Evolutionary conservation across 1,284 basidiomycete species (phyloP).

Genomic region (Malassezia nana): DNA sequence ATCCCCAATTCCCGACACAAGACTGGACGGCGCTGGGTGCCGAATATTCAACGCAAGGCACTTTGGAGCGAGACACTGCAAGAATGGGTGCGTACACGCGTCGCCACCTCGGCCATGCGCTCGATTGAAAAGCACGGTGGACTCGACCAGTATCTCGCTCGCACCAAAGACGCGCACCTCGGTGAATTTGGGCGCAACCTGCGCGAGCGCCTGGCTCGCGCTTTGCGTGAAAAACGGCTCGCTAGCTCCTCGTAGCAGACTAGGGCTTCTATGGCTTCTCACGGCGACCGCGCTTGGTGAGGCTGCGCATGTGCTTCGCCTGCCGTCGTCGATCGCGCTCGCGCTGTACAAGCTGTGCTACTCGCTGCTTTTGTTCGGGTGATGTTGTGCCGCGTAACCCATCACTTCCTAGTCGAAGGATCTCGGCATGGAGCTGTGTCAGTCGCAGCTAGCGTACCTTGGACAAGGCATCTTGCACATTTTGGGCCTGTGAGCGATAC

Average conservation of each 20-base stretch:
- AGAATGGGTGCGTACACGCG: conserved; percentile 18
- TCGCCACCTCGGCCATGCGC: conserved; percentile 30
- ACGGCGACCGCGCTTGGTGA: conserved; percentile 17
- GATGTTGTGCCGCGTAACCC: conserved; percentile 16
- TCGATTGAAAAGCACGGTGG: conserved; percentile 42
- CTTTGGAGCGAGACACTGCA: conserved; percentile 30
- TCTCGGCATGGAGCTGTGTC: conserved; percentile 15
- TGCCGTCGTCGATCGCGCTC: conserved; percentile 10
- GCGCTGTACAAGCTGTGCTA: conserved; percentile 3
- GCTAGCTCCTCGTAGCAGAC: not conserved
- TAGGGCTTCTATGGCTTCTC: conserved; percentile 7
- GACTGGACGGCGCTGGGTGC: conserved; percentile 35
- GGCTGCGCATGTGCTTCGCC: conserved; percentile 18
- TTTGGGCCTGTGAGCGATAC: conserved; percentile 15
- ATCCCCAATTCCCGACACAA: conserved; percentile 45
- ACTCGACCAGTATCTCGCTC: conserved; percentile 37
- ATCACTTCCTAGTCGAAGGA: conserved; percentile 10
- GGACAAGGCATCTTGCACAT: conserved; percentile 17
- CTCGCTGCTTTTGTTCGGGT: conserved; percentile 11
- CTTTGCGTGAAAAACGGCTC: conserved; percentile 19
- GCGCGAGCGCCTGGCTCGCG: conserved; percentile 22
- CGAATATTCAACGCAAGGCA: conserved; percentile 37
- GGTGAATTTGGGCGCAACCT: conserved; percentile 38
- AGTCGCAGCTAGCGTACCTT: conserved; percentile 15
- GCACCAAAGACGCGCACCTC: conserved; percentile 28